These are phyloP conservation scores for Naganishia cerealis DNA, from an alignment of 1,284 basidiomycete species.

Conservation along the genomic window DNA sequence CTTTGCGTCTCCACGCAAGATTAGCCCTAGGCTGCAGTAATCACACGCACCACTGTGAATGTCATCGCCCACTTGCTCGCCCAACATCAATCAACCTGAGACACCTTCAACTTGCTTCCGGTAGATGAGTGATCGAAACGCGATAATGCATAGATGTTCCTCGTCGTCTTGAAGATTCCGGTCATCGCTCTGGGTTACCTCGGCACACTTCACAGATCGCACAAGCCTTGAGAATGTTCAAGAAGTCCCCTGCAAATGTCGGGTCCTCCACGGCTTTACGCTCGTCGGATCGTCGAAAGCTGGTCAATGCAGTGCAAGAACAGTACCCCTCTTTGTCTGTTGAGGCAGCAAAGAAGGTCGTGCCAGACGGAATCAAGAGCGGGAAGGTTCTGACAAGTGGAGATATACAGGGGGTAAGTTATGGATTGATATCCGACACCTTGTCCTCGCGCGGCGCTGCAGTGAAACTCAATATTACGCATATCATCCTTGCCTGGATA, in stretches of 20 bases:
- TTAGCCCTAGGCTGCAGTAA: too few species aligned
- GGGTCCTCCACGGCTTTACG: slow-evolving; percentile 52
- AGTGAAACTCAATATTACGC: slow-evolving; percentile 14
- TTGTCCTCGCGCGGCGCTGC: not conserved
- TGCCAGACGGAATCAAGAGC: slow-evolving; percentile 49
- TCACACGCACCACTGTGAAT: too few species aligned
- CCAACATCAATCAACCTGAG: not conserved
- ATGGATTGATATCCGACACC: not conserved
- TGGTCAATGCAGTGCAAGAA: slow-evolving; percentile 42
- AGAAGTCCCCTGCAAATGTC: slow-evolving; percentile 51
- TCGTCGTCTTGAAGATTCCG: not conserved
- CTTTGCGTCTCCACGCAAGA: not conserved
- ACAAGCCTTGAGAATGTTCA: slow-evolving; percentile 46
- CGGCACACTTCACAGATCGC: not conserved
- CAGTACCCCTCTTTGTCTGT: slow-evolving; percentile 42
- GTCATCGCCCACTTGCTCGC: too few species aligned
- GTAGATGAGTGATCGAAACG: not conserved
- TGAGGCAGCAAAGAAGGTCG: slow-evolving; percentile 34
- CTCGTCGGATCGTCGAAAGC: slow-evolving; percentile 49
- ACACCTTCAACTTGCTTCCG: slow-evolving; percentile 7
- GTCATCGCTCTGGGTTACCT: not conserved
- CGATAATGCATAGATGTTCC: not conserved
- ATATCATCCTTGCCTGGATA: slow-evolving; percentile 55
- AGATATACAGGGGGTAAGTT: slow-evolving; percentile 48
- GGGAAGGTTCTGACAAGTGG: slow-evolving; percentile 48